Evolutionary conservation across 306 rosid genomes (phyloP), one percentile per base, ranked within the genome.

Genomic region (Senna tora): DNA sequence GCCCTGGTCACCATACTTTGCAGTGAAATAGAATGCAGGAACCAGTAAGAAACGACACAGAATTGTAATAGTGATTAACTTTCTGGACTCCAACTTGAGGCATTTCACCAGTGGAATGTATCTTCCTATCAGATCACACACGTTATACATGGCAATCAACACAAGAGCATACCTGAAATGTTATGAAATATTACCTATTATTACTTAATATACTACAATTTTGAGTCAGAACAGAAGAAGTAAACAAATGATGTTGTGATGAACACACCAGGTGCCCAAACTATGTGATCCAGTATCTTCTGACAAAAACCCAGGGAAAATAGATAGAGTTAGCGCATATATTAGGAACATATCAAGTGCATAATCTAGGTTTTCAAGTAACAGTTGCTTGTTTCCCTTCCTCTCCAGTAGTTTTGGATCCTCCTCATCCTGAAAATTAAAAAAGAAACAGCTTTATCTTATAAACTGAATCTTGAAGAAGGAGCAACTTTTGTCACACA

Each of bases 201-300:
- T 0, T 50, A 28, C 30, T 63, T 21, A 30, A 6, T 14, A n/a
- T 12, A 38, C 59, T 58, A 22, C 45, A 16, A 42, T 60, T 62
- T 63, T 43, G 62, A 46, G 47, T 42, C 36, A 53, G 53, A 16
- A 56, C 39, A 69, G 9, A 62, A 46, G 41, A 43, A 42, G 16
- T 0, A 34, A 69, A 70, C 13, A 5, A 20, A 42, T 22, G 5
- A 58, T 30, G 7, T 2, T 12, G 13, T 38, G 25, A 46, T 47
- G 16, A 71, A 57, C 85, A 52, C 83, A 89, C 98, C 98, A 93
- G 5, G 88, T 13, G 22, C 98, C 98, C 61, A 93, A 79, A 55
- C 89, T 80, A 82, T 93, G 97, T 64, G 88, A 75, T 65, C 97
- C 98, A 30, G 96, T 90, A 65, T 93, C 98, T 74, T 93, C 98